phyloP scores from a whole-genome alignment of 2,329 filamentous ascomycete species.

The Fusarium redolens region DNA sequence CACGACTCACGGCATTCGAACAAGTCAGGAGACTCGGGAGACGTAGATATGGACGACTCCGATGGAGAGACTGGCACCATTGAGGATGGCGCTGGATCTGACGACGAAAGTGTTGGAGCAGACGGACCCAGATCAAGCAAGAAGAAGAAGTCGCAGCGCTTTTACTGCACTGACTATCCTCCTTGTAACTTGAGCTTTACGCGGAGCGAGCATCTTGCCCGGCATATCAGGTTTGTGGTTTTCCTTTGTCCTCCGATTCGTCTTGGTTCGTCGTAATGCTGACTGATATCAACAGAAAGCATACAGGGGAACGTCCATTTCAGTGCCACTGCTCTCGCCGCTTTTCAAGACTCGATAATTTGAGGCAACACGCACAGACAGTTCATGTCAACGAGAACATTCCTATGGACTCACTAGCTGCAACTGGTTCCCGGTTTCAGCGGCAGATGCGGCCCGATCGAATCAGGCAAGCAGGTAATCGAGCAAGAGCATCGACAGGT shows the following conservation, averaged over 20 bases:
- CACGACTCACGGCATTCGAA: conserved; percentile 71
- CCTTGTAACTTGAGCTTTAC: conserved; percentile 96
- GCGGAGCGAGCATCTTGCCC: conserved; percentile 91
- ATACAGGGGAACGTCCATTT: conserved; percentile 96
- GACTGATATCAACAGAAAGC: conserved; percentile 72
- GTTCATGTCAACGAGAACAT: conserved; percentile 99
- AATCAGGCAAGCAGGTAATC: conserved; percentile 76
- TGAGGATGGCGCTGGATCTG: conserved; percentile 68
- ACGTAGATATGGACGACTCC: conserved; percentile 82
- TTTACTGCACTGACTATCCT: conserved; percentile 95
- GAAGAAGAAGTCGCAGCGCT: conserved; percentile 96
- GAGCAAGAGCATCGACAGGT: conserved; percentile 81
- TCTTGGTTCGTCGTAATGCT: conserved; percentile 12
- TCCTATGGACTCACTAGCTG: conserved; percentile 90
- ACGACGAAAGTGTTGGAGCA: conserved; percentile 72
- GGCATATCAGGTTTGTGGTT: conserved; percentile 82
- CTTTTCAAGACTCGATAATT: conserved; percentile 93
- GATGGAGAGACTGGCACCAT: conserved; percentile 68
- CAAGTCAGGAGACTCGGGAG: conserved; percentile 71
- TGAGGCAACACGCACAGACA: conserved; percentile 96
- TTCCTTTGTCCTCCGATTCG: not conserved
- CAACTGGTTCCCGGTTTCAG: conserved; percentile 91
- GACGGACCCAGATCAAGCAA: conserved; percentile 79
- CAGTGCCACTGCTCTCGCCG: conserved; percentile 94
- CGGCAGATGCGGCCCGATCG: conserved; percentile 90